phyloP scores from a whole-genome alignment of 2,329 filamentous ascomycete genomes.

The Ophiostoma perfectum region DNA sequence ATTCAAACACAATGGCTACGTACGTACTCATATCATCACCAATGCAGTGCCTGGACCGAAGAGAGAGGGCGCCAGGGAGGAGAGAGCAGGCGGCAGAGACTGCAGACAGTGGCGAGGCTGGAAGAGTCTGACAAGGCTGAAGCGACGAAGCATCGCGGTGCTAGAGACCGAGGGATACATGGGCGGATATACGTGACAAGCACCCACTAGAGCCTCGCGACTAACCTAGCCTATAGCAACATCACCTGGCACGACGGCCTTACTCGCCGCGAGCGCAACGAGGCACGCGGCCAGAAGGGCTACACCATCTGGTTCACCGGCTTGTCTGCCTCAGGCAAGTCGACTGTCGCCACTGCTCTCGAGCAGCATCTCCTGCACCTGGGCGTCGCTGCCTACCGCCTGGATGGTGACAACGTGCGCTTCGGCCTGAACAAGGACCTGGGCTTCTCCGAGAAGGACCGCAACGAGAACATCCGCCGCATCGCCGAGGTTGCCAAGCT shows the following conservation, averaged over 20 bases:
- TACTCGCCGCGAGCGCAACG: constrained; percentile 69
- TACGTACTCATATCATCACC: background rate
- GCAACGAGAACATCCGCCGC: constrained; percentile 95
- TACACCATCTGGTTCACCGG: constrained; percentile 98
- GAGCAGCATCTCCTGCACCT: constrained; percentile 94
- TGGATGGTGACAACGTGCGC: constrained; percentile 97
- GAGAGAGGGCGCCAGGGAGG: background rate
- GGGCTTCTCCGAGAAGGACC: constrained; percentile 85
- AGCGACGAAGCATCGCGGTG: background rate
- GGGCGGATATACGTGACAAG: background rate
- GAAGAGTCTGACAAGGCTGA: background rate
- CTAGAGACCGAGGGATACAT: background rate
- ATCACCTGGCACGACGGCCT: constrained; percentile 86
- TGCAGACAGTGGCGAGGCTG: background rate
- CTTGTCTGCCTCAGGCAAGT: constrained; percentile 93
- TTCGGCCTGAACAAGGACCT: constrained; percentile 98
- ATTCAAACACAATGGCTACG: constrained; percentile 1
- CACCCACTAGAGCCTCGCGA: background rate
- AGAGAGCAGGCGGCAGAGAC: background rate
- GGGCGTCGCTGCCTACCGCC: constrained; percentile 76
- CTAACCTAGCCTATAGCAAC: constrained; percentile 53
- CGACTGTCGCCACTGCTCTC: constrained; percentile 90
- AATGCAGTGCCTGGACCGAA: background rate
- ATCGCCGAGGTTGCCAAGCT: constrained; percentile 95
- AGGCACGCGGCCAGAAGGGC: constrained; percentile 74